Percentiles rank a stretch among this genome's conserved stretches.
Conservation (phyloP, 1,284 basidiomycete genomes). For the Melampsora americana region DNA sequence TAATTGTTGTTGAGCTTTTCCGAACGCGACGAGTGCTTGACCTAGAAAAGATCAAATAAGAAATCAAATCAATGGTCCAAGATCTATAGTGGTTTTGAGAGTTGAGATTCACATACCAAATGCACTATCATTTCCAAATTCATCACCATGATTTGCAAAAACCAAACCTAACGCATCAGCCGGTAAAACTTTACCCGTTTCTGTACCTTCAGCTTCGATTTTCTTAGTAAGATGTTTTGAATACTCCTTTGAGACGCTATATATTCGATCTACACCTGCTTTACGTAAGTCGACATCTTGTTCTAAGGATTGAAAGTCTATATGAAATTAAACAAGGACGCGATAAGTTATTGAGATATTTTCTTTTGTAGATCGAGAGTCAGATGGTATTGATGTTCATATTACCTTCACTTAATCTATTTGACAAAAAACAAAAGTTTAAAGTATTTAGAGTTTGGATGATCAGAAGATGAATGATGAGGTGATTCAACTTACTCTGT, state of each 20-base stretch:
- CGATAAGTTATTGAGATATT: no score
- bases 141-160: slow-evolving; percentile 42
- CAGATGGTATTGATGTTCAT: not conserved
- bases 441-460: not conserved
- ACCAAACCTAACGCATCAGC: slow-evolving; percentile 42
- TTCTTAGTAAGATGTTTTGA: slow-evolving; percentile 43
- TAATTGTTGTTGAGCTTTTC: slow-evolving; percentile 40
- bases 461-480: not conserved
- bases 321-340: not conserved
- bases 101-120: slow-evolving; percentile 25
- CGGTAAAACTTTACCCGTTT: slow-evolving; percentile 44
- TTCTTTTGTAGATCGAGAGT: not conserved
- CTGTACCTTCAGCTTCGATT: slow-evolving; percentile 36
- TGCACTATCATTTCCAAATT: slow-evolving; percentile 42
- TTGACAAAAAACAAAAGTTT: not conserved
- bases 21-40: slow-evolving; percentile 33
- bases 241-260: slow-evolving; percentile 42
- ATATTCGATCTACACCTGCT: slow-evolving; percentile 38
- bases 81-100: not conserved
- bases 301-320: slow-evolving; percentile 43
- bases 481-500: slow-evolving; percentile 31
- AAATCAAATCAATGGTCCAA: not conserved
- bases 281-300: slow-evolving; percentile 43
- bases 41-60: slow-evolving; percentile 4
- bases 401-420: slow-evolving; percentile 15